Conservation (phyloP, 495 filamentous ascomycete species). For the Hypoxylon perforatum region DNA sequence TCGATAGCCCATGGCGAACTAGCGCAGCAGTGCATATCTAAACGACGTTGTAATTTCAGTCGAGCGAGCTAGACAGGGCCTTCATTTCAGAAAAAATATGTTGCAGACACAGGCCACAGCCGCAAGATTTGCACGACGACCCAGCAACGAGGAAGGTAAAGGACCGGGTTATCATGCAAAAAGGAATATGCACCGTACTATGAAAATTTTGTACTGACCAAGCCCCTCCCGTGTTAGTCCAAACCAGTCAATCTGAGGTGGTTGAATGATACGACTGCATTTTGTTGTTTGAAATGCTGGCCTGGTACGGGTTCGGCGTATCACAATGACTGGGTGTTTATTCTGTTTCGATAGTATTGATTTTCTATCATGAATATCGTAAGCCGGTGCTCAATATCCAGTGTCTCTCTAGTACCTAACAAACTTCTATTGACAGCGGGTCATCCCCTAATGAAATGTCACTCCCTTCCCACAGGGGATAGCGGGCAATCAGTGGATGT, state of each 20-base stretch:
- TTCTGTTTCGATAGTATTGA: no score
- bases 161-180: slow-evolving; percentile 38
- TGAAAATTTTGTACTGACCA: slow-evolving; percentile 3
- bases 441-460: background rate
- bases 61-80: slow-evolving; percentile 42
- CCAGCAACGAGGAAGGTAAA: slow-evolving; percentile 39
- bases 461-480: slow-evolving; percentile 33
- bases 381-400: background rate
- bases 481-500: slow-evolving; percentile 21
- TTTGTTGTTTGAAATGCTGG: no score
- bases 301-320: no score
- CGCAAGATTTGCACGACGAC: slow-evolving; percentile 42
- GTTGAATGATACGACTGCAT: no score
- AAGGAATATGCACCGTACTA: slow-evolving; percentile 23
- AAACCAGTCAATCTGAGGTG: background rate
- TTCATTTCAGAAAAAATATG: slow-evolving; percentile 41
- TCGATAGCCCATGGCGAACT: slow-evolving; percentile 40
- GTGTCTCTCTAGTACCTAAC: no score
- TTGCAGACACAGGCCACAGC: slow-evolving; percentile 40
- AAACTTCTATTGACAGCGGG: slow-evolving; percentile 11
- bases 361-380: background rate
- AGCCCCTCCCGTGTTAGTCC: slow-evolving; percentile 6
- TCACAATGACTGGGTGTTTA: background rate
- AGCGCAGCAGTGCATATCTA: slow-evolving; percentile 40
- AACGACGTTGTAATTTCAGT: slow-evolving; percentile 46